Percentiles rank a stretch among this genome's conserved stretches.
phyloP scores from a whole-genome alignment of 257 asterid genomes.

The Primulina huaijiensis region DNA sequence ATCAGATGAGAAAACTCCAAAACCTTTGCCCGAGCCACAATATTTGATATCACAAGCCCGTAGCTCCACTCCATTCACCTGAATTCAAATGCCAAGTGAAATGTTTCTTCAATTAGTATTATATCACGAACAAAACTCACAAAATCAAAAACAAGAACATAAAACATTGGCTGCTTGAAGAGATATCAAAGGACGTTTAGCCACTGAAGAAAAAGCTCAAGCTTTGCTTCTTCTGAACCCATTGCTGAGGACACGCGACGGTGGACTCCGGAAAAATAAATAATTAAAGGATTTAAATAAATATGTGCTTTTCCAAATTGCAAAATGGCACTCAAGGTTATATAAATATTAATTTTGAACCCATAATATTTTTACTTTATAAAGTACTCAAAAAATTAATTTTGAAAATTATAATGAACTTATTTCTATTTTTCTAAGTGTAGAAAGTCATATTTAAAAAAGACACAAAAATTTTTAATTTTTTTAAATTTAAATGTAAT shows the following conservation, averaged over 20 bases:
- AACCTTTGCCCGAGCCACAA: conserved; percentile 69
- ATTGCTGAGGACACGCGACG: conserved; percentile 29
- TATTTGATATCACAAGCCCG: conserved; percentile 75
- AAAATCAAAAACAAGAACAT: background rate
- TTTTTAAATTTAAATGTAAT: too few relatives aligned
- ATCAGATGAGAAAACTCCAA: conserved; percentile 65
- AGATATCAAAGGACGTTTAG: conserved; percentile 42
- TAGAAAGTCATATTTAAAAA: too few relatives aligned
- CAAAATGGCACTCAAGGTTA: too few relatives aligned
- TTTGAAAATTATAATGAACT: too few relatives aligned
- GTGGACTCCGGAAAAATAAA: too few relatives aligned
- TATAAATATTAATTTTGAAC: too few relatives aligned
- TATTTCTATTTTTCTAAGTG: too few relatives aligned
- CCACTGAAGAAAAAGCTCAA: conserved; percentile 76
- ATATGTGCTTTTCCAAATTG: too few relatives aligned
- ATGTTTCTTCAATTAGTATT: background rate
- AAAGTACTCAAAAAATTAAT: too few relatives aligned
- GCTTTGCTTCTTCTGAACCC: conserved; percentile 66
- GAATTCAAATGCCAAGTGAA: conserved; percentile 25
- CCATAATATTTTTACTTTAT: too few relatives aligned
- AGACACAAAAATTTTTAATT: too few relatives aligned
- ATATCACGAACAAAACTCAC: background rate
- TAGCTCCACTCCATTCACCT: conserved; percentile 75
- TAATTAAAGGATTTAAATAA: too few relatives aligned
- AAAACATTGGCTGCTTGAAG: background rate